A percentile compares a stretch with the other conserved stretches of the same genome.
These are phyloP conservation scores for Pythium aristosporum DNA, from an alignment of 352 stramenopile genomes.

Conservation along the genomic window DNA sequence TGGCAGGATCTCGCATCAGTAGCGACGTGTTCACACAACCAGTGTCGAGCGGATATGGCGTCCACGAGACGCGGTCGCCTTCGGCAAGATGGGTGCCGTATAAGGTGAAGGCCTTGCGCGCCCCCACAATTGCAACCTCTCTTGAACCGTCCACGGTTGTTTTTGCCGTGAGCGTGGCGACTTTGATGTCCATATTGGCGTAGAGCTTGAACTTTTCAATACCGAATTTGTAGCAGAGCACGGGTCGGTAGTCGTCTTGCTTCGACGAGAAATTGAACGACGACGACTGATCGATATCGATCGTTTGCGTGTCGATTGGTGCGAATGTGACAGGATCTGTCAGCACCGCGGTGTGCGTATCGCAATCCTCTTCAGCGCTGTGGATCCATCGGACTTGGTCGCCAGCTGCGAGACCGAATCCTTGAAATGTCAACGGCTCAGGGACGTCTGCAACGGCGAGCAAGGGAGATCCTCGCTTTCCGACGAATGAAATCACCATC, in stretches of 20 bases:
- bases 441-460: constrained; percentile 58
- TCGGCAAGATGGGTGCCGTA: constrained; percentile 45
- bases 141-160: constrained; percentile 34
- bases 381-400: constrained; percentile 63
- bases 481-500: constrained; percentile 49
- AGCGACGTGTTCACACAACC: constrained; percentile 42
- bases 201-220: constrained; percentile 59
- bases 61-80: constrained; percentile 57
- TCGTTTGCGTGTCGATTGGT: constrained; percentile 36
- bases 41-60: constrained; percentile 21
- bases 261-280: constrained; percentile 50
- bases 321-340: constrained; percentile 26
- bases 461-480: constrained; percentile 38
- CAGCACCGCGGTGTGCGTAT: constrained; percentile 46
- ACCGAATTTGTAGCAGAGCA: constrained; percentile 70
- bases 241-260: constrained; percentile 50
- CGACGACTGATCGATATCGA: constrained; percentile 32
- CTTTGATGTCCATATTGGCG: constrained; percentile 39
- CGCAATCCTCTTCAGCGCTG: constrained; percentile 48
- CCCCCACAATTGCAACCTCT: constrained; percentile 47
- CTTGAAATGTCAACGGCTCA: constrained; percentile 58
- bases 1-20: constrained; percentile 29
- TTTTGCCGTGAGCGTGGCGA: constrained; percentile 54
- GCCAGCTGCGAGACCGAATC: constrained; percentile 37
- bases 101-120: constrained; percentile 48